These are phyloP conservation scores for Phyllosticta citrichinensis DNA, from an alignment of 2,329 filamentous ascomycete genomes.

Conservation along the genomic window DNA sequence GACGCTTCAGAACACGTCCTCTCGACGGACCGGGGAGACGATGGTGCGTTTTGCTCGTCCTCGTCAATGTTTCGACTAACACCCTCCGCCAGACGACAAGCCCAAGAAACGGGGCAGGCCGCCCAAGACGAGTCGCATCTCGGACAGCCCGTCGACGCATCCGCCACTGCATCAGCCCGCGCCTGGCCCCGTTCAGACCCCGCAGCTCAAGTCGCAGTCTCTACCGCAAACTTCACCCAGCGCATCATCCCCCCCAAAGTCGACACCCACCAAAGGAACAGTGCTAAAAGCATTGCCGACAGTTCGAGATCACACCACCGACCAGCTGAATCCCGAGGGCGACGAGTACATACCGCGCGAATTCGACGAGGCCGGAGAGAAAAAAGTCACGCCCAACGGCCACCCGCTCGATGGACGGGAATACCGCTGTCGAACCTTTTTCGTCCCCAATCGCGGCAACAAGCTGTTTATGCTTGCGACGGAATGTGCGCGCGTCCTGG, in stretches of 20 bases:
- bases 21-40: conserved; percentile 22
- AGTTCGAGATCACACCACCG: conserved; percentile 92
- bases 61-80: not conserved
- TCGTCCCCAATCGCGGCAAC: conserved; percentile 79
- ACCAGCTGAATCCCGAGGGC: conserved; percentile 77
- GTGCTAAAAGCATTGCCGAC: conserved; percentile 92
- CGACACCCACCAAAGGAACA: conserved; percentile 64
- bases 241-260: conserved; percentile 60
- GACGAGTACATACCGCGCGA: conserved; percentile 95
- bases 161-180: conserved; percentile 42
- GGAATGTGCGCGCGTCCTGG: conserved; percentile 86
- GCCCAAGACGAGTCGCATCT: conserved; percentile 48
- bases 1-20: conserved; percentile 26
- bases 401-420: conserved; percentile 72
- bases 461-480: conserved; percentile 99
- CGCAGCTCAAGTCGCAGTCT: conserved; percentile 41
- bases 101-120: conserved; percentile 42
- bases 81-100: conserved; percentile 21
- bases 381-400: conserved; percentile 79
- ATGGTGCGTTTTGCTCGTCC: conserved; percentile 17
- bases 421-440: conserved; percentile 88
- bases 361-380: conserved; percentile 84
- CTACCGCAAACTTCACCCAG: conserved; percentile 43
- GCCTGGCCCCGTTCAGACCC: conserved; percentile 39
- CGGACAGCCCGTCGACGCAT: conserved; percentile 48